These are phyloP conservation scores for Trifolium subterraneum DNA, from an alignment of 306 rosid species.

Conservation along the genomic window DNA sequence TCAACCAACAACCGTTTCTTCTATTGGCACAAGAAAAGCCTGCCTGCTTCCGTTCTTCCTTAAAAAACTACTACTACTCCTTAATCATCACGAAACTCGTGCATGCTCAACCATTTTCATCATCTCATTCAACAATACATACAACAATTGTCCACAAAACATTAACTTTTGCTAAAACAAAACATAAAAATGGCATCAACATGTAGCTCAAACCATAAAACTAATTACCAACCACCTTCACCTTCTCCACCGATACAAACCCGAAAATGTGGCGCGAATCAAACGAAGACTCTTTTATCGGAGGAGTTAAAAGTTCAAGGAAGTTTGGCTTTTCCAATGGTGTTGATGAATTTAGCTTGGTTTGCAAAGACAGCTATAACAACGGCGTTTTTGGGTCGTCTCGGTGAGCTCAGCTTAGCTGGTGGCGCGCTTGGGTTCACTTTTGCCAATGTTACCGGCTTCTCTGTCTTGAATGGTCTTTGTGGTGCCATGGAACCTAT, in stretches of 20 bases:
- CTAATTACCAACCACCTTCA: slow-evolving; percentile 25
- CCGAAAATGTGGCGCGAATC: slow-evolving; percentile 43
- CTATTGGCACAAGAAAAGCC: slow-evolving; percentile 47
- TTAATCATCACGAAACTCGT: slow-evolving; percentile 50
- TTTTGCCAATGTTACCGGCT: slow-evolving; percentile 93
- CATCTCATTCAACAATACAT: background rate
- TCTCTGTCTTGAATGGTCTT: slow-evolving; percentile 83
- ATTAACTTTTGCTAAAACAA: slow-evolving; percentile 26
- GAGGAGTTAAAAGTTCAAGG: slow-evolving; percentile 79
- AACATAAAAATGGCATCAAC: slow-evolving; percentile 51
- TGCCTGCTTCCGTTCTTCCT: slow-evolving; percentile 34
- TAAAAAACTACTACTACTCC: background rate
- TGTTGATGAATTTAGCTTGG: slow-evolving; percentile 85
- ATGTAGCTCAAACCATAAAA: slow-evolving; percentile 37
- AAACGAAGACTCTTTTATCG: slow-evolving; percentile 34
- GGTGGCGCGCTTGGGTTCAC: slow-evolving; percentile 83
- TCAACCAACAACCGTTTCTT: slow-evolving; percentile 21
- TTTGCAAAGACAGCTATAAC: slow-evolving; percentile 77
- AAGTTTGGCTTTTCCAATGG: slow-evolving; percentile 68
- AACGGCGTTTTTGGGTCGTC: slow-evolving; percentile 79
- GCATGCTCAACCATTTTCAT: slow-evolving; percentile 27
- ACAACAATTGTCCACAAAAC: slow-evolving; percentile 5
- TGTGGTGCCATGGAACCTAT: slow-evolving; percentile 91
- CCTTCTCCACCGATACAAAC: slow-evolving; percentile 23
- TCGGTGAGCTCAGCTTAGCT: slow-evolving; percentile 77